Percentiles rank a stretch among this genome's conserved stretches.
phyloP scores from a whole-genome alignment of 2,329 filamentous ascomycete genomes.

The Botryotinia globosa region DNA sequence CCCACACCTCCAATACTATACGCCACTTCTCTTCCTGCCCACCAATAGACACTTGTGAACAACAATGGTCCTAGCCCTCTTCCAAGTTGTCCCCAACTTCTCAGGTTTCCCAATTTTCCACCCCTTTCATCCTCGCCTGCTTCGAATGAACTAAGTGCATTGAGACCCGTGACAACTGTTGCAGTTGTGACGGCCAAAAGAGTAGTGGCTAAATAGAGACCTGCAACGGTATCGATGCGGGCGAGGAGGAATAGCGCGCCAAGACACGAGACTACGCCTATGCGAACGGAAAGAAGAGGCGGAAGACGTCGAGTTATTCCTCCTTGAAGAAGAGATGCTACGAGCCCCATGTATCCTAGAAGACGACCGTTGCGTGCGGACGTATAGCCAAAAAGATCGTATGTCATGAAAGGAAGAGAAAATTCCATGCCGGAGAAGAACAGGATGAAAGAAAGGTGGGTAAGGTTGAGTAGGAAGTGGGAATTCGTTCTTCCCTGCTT shows the following conservation, averaged over 20 bases:
- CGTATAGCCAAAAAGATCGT: conserved; percentile 82
- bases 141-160: conserved; percentile 88
- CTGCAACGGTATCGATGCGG: conserved; percentile 61
- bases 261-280: conserved; percentile 75
- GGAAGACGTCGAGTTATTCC: conserved; percentile 84
- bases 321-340: conserved; percentile 90
- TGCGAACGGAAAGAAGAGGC: conserved; percentile 73
- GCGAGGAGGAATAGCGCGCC: conserved; percentile 77
- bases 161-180: conserved; percentile 91
- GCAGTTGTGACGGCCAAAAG: conserved; percentile 86
- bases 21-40: conserved; percentile 84
- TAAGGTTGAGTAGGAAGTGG: conserved; percentile 74
- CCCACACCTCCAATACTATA: conserved; percentile 78
- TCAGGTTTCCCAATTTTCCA: conserved; percentile 78
- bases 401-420: conserved; percentile 95
- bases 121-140: conserved; percentile 77
- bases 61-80: conserved; percentile 81
- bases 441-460: conserved; percentile 87
- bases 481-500: conserved; percentile 63
- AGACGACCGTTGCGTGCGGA: conserved; percentile 79
- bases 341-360: conserved; percentile 85
- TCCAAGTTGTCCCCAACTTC: conserved; percentile 81
- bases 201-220: conserved; percentile 78
- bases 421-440: conserved; percentile 99
- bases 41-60: conserved; percentile 98